phyloP scores from a whole-genome alignment of 106 monocot genomes.

The Cymbidium sinense region DNA sequence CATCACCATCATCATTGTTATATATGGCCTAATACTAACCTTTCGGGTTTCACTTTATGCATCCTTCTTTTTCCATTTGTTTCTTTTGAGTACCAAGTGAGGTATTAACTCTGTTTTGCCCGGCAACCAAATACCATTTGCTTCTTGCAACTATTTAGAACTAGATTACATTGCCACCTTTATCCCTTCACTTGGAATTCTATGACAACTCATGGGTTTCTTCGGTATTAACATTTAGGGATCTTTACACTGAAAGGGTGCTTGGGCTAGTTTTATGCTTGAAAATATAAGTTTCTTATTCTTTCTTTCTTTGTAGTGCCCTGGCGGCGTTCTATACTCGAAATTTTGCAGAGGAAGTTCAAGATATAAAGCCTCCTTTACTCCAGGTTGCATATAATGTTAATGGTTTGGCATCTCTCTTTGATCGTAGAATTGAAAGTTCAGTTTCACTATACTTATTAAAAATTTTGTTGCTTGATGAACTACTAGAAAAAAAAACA shows the following conservation, averaged over 20 bases:
- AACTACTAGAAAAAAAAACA: not conserved
- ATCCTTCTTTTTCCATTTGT: too few relatives aligned
- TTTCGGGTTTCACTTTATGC: too few relatives aligned
- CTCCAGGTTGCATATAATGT: slow-evolving; percentile 66
- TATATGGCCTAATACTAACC: too few relatives aligned
- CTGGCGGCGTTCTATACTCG: slow-evolving; percentile 97
- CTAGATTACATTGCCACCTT: not conserved
- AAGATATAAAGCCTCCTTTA: slow-evolving; percentile 85
- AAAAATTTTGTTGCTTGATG: not conserved
- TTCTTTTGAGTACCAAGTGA: too few relatives aligned
- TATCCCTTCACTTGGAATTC: slow-evolving; percentile 4
- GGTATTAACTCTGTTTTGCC: too few relatives aligned
- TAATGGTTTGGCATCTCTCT: slow-evolving; percentile 21
- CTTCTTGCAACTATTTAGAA: not conserved
- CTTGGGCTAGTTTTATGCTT: not conserved
- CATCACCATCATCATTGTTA: too few relatives aligned
- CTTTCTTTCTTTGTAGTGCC: slow-evolving; percentile 45
- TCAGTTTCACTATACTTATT: slow-evolving; percentile 1
- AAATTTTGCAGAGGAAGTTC: slow-evolving; percentile 85
- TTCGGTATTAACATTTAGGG: not conserved
- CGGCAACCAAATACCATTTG: not conserved
- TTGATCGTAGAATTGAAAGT: slow-evolving; percentile 1
- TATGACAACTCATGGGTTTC: not conserved
- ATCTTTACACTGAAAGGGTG: not conserved
- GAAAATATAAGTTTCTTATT: slow-evolving; percentile 4